Percentiles rank a stretch among this genome's conserved stretches.
Evolutionary conservation across 2,329 filamentous ascomycete genomes (phyloP).

Genomic region (Stachybotrys chlorohalonatus): DNA sequence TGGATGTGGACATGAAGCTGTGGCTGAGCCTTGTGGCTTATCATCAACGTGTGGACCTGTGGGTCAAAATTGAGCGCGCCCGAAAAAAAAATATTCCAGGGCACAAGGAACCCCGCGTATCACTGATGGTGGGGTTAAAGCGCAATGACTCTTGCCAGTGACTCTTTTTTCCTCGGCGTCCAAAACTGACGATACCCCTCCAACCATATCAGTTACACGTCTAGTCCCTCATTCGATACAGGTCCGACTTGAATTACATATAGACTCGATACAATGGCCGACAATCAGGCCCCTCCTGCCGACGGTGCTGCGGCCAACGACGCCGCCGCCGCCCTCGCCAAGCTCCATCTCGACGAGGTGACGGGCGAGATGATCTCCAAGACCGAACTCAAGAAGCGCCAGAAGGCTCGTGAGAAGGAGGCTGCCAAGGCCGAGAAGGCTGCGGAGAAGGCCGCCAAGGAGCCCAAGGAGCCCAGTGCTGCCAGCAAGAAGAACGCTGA

Average conservation of each 20-base stretch:
- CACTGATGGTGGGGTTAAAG: neutral
- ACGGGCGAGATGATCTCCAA: conserved; percentile 84
- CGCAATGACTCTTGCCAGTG: neutral
- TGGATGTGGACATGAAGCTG: neutral
- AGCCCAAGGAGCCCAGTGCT: conserved; percentile 59
- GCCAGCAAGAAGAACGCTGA: conserved; percentile 47
- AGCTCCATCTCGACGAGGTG: conserved; percentile 81
- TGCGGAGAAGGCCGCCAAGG: conserved; percentile 69
- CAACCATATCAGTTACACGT: neutral
- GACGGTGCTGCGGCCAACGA: conserved; percentile 35
- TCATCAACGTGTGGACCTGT: neutral
- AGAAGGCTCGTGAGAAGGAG: conserved; percentile 71
- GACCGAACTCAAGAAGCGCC: conserved; percentile 86
- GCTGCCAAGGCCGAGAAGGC: conserved; percentile 68
- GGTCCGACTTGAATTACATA: neutral
- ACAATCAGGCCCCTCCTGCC: conserved; percentile 7
- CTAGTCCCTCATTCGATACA: neutral
- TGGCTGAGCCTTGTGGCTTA: neutral
- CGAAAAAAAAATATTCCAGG: neutral
- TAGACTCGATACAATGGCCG: neutral
- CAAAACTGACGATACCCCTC: neutral
- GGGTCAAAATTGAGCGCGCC: neutral
- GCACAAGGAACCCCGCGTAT: neutral
- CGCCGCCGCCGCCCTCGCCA: conserved; percentile 49
- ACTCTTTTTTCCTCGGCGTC: neutral